Evolutionary conservation across 257 asterid genomes (phyloP).

Genomic region (Solanum dulcamara): DNA sequence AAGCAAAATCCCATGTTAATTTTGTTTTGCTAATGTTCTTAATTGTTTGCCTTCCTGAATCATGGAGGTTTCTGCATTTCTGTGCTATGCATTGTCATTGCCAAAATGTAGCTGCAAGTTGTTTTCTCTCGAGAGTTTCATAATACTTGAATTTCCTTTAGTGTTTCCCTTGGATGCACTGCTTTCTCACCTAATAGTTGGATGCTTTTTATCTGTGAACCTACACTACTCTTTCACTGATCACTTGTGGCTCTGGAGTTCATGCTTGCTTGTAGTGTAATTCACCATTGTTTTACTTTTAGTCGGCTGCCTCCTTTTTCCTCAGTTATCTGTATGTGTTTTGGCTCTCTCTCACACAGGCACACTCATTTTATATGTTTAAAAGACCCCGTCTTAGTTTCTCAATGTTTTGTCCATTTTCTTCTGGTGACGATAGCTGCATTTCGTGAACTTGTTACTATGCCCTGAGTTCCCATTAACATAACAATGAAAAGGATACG

Average conservation of each 20-base stretch:
- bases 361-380: too few species aligned
- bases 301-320: neutral
- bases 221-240: neutral
- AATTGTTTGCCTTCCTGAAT: neutral
- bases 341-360: neutral
- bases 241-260: neutral
- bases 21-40: neutral
- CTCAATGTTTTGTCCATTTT: neutral
- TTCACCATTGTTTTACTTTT: neutral
- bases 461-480: neutral
- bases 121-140: neutral
- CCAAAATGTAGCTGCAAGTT: neutral
- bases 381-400: too few species aligned
- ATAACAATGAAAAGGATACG: neutral
- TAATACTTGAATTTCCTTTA: neutral
- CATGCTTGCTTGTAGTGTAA: neutral
- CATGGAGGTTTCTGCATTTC: neutral
- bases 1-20: constrained; percentile 6
- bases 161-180: neutral
- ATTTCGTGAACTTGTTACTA: neutral
- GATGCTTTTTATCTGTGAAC: neutral
- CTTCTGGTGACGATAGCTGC: neutral
- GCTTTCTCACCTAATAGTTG: neutral
- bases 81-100: neutral
- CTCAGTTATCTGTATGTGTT: neutral